Percentiles rank a stretch among this genome's conserved stretches.
phyloP scores from a whole-genome alignment of 805 yeast genomes.

The Starmera caribaea region DNA sequence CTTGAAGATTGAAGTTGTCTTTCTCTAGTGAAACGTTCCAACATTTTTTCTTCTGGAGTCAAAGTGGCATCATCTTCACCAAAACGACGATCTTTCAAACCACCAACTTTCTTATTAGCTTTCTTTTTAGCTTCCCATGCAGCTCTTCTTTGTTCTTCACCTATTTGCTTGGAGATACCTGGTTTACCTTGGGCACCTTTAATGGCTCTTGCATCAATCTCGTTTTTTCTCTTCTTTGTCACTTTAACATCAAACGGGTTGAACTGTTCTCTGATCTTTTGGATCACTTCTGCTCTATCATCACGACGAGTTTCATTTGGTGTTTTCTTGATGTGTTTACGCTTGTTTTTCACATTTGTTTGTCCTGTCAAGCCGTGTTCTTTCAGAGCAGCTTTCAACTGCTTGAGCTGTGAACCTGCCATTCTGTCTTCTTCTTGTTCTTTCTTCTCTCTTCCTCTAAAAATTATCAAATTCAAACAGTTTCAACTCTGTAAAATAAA shows the following conservation, averaged over 20 bases:
- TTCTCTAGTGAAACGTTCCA: slow-evolving; percentile 89
- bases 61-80: slow-evolving; percentile 72
- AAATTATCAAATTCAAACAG: too few species aligned
- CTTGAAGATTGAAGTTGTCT: slow-evolving; percentile 55
- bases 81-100: slow-evolving; percentile 76
- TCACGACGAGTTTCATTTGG: slow-evolving; percentile 64
- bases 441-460: too few species aligned
- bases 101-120: slow-evolving; percentile 67
- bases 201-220: slow-evolving; percentile 29
- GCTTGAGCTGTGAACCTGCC: slow-evolving; percentile 87
- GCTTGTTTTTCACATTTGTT: slow-evolving; percentile 49
- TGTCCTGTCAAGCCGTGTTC: slow-evolving; percentile 83
- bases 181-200: slow-evolving; percentile 57
- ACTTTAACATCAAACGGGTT: slow-evolving; percentile 82
- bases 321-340: slow-evolving; percentile 34
- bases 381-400: slow-evolving; percentile 67
- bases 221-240: slow-evolving; percentile 50
- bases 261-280: slow-evolving; percentile 68
- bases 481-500: too few species aligned
- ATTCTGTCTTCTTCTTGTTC: too few species aligned
- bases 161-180: slow-evolving; percentile 56
- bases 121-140: slow-evolving; percentile 57
- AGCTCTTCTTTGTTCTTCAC: slow-evolving; percentile 51
- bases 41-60: slow-evolving; percentile 88
- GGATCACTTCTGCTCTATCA: slow-evolving; percentile 48